Evolutionary conservation across 179 eudicot genomes (phyloP), one percentile per base, ranked within the genome.

Genomic region (Sideroxylon spinosum): DNA sequence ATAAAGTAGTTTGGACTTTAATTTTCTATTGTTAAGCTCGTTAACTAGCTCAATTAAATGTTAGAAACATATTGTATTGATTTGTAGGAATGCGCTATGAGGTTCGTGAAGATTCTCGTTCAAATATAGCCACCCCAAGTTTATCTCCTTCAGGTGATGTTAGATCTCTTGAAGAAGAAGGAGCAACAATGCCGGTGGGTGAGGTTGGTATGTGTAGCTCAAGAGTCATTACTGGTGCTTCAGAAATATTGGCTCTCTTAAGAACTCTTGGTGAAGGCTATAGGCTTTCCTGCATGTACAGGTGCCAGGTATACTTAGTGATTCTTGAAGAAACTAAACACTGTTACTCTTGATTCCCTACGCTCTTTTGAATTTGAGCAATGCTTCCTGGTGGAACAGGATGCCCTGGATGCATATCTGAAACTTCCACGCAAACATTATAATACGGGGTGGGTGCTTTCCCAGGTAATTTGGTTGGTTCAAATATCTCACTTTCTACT

Each of bases 371-470:
- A 59, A 76, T 48, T 12, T 72, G 53, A 81, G 50, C 74, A 44
- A 71, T 64, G 56, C 48, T 71, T 69, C 12, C 53, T 84, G 76
- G 68, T 80, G 72, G 75, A 76, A 71, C 89, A 96, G 99, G 99
- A 92, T 60, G 99, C 98, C 59, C 83, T 96, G 86, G 86, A 89
- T 78, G 79, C 86, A 67, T 96, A 89, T 82, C 86, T 82, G 61
- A 90, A 90, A 79, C 98, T 96, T 76, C 95, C 98, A 2, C 85
- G 85, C 64, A 90, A 91, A 64, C 98, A 96, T 82, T 96, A 92
- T 76, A 88, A 91, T 68, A 96, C 99, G 37, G 90, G 92, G 56
- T 94, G 99, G 99, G 99, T 94, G 74, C 99, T 94, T 83, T 94
- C 95, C 64, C 98, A 96, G 97, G 99, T 94, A 76, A 60, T 71